Percentiles rank a stretch among this genome's conserved stretches.
These are phyloP conservation scores for Kodamaea sagamina DNA, from an alignment of 805 yeast genomes.

Conservation along the genomic window DNA sequence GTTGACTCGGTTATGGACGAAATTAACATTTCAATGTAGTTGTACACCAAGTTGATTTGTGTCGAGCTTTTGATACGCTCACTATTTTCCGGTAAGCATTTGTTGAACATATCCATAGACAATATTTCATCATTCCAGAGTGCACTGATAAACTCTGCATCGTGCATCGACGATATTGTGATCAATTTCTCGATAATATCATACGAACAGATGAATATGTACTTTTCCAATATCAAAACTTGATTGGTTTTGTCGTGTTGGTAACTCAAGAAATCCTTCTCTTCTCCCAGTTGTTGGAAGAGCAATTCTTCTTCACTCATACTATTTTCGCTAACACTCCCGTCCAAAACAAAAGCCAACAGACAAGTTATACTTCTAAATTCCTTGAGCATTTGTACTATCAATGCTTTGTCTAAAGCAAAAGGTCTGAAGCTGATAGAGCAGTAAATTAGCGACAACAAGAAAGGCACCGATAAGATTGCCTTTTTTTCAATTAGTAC, in stretches of 20 bases:
- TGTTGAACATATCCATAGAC: slow-evolving; percentile 33
- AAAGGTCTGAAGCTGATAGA: slow-evolving; percentile 60
- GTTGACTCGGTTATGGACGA: slow-evolving; percentile 39
- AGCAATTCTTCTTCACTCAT: slow-evolving; percentile 3
- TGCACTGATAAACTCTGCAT: slow-evolving; percentile 18
- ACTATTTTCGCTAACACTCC: slow-evolving; percentile 15
- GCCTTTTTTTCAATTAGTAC: slow-evolving; percentile 28
- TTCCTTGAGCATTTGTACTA: slow-evolving; percentile 18
- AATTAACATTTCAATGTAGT: slow-evolving; percentile 54
- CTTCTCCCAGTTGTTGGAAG: slow-evolving; percentile 16
- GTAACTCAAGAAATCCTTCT: slow-evolving; percentile 30
- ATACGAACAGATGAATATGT: slow-evolving; percentile 51
- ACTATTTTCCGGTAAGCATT: slow-evolving; percentile 52
- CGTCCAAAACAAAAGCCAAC: slow-evolving; percentile 30
- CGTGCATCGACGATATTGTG: slow-evolving; percentile 28
- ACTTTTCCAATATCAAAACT: slow-evolving; percentile 44
- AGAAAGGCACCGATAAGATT: slow-evolving; percentile 55
- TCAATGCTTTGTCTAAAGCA: slow-evolving; percentile 49
- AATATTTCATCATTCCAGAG: slow-evolving; percentile 33
- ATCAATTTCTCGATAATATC: slow-evolving; percentile 57
- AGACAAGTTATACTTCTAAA: slow-evolving; percentile 21
- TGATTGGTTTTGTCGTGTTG: slow-evolving; percentile 34
- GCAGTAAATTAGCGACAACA: slow-evolving; percentile 58
- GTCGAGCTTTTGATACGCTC: slow-evolving; percentile 37
- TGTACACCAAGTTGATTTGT: slow-evolving; percentile 53